A percentile compares a stretch with the other conserved stretches of the same genome.
phyloP scores from a whole-genome alignment of 106 monocot species.

The Posidonia australis region DNA sequence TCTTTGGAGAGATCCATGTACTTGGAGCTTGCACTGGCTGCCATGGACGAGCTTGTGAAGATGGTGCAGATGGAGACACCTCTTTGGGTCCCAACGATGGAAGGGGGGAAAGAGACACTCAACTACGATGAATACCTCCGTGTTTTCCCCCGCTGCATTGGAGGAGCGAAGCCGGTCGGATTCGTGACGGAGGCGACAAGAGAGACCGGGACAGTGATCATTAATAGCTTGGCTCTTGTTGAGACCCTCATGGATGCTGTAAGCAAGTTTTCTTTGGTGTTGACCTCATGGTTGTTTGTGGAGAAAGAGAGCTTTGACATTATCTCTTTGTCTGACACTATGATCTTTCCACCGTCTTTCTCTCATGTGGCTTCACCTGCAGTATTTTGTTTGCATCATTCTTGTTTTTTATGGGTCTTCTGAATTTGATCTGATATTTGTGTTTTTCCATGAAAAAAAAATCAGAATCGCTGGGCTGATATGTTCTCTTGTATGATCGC shows the following conservation, averaged over 20 bases:
- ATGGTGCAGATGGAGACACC: constrained; percentile 67
- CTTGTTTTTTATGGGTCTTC: neutral
- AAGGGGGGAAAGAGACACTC: constrained; percentile 25
- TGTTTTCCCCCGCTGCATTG: constrained; percentile 33
- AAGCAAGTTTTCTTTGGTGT: constrained; percentile 1
- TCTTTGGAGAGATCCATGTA: constrained; percentile 39
- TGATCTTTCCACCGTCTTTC: neutral
- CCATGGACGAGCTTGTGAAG: constrained; percentile 84
- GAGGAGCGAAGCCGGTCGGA: constrained; percentile 39
- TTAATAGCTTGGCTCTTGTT: constrained; percentile 52
- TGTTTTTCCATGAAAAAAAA: neutral
- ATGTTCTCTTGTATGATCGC: constrained; percentile 78
- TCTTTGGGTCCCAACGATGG: constrained; percentile 39
- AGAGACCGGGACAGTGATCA: constrained; percentile 52
- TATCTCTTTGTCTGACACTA: neutral
- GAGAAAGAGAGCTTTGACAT: neutral
- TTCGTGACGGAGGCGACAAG: constrained; percentile 71
- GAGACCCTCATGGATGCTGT: constrained; percentile 92
- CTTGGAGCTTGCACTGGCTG: constrained; percentile 60
- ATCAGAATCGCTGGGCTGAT: constrained; percentile 62
- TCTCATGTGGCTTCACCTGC: no score
- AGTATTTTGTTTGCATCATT: neutral
- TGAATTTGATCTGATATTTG: no score
- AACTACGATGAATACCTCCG: constrained; percentile 55
- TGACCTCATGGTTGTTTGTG: neutral